Percentiles rank a stretch among this genome's conserved stretches.
These are phyloP conservation scores for Mrakia frigida DNA, from an alignment of 768 basidiomycete genomes.

Conservation along the genomic window DNA sequence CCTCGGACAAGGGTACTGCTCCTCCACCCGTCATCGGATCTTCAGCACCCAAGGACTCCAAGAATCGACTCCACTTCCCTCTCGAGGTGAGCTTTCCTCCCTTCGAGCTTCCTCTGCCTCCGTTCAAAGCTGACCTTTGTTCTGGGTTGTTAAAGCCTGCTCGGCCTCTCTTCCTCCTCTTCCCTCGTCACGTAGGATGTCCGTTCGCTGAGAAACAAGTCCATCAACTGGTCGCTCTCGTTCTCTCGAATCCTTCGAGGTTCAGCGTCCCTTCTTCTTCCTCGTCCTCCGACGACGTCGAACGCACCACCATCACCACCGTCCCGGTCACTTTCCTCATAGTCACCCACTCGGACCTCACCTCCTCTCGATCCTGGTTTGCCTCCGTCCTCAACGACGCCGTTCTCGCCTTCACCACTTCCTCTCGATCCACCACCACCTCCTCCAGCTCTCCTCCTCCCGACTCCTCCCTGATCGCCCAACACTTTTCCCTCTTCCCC, in stretches of 20 bases:
- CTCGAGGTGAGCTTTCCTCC: constrained; percentile 4
- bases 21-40: constrained; percentile 8
- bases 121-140: background rate
- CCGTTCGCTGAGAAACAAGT: constrained; percentile 30
- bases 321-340: constrained; percentile 27
- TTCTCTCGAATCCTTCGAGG: constrained; percentile 23
- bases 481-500: constrained; percentile 30
- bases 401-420: constrained; percentile 6
- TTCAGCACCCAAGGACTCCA: constrained; percentile 26
- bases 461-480: constrained; percentile 12
- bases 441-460: background rate
- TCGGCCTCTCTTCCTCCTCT: constrained; percentile 22
- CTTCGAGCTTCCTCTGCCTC: too few species aligned
- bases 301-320: background rate
- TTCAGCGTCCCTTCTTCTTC: background rate
- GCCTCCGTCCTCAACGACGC: constrained; percentile 25
- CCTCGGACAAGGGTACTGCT: background rate
- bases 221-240: constrained; percentile 26
- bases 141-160: constrained; percentile 9
- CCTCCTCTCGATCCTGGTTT: constrained; percentile 28
- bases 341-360: constrained; percentile 24
- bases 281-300: background rate
- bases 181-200: constrained; percentile 26
- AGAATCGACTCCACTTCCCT: constrained; percentile 22
- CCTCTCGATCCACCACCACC: background rate